Conservation (phyloP, 306 rosid genomes). For the Vigna mungo region DNA sequence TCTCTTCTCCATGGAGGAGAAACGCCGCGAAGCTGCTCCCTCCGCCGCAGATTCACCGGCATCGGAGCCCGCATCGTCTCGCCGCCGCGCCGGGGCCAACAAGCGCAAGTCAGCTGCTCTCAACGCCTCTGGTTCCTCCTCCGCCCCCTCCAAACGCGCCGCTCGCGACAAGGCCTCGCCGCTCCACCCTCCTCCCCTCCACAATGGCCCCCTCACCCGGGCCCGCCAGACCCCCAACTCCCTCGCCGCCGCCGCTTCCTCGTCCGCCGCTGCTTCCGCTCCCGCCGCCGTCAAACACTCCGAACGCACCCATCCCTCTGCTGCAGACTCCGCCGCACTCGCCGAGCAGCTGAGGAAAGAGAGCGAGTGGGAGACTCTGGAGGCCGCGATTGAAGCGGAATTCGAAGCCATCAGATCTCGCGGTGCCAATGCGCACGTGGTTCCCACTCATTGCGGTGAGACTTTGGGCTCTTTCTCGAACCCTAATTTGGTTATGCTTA, state of each 20-base stretch:
- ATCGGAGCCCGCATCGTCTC: constrained; percentile 64
- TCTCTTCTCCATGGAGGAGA: constrained; percentile 72
- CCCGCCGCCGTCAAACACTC: constrained; percentile 53
- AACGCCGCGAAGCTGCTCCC: constrained; percentile 67
- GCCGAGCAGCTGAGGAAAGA: constrained; percentile 65
- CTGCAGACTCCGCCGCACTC: constrained; percentile 38
- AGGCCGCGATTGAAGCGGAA: constrained; percentile 72
- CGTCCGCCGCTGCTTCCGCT: constrained; percentile 15
- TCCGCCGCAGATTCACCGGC: constrained; percentile 60
- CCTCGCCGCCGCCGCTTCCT: constrained; percentile 36
- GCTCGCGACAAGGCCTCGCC: constrained; percentile 75
- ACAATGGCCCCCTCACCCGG: constrained; percentile 90
- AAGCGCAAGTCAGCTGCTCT: constrained; percentile 66
- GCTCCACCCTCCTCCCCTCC: constrained; percentile 61
- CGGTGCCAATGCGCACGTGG: constrained; percentile 66
- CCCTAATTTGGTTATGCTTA: constrained; percentile 42
- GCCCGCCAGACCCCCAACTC: constrained; percentile 80
- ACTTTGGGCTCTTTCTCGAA: constrained; percentile 32
- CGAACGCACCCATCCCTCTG: constrained; percentile 45
- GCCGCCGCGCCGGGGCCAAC: constrained; percentile 81
- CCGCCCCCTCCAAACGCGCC: constrained; percentile 77
- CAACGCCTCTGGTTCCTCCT: constrained; percentile 59
- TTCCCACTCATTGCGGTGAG: constrained; percentile 94
- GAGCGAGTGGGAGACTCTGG: constrained; percentile 68
- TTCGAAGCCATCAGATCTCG: constrained; percentile 89